Conservation (phyloP, 2,329 filamentous ascomycete genomes). For the Phyllachora maydis region DNA sequence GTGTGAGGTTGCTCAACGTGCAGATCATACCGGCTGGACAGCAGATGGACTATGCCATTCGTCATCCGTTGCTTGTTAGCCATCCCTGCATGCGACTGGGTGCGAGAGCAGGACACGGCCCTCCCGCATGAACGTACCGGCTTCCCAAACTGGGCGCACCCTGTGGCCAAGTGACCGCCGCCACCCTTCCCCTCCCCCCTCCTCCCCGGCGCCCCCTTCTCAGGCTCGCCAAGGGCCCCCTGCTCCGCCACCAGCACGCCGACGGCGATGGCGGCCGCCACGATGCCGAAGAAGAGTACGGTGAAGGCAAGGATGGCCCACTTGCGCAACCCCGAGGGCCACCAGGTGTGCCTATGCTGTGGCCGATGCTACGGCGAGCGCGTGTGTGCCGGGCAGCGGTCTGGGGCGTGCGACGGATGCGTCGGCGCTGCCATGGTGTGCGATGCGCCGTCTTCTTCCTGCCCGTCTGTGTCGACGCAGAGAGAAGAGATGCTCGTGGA, state of each 20-base stretch:
- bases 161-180: no score
- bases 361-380: not conserved
- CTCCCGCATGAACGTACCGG: no score
- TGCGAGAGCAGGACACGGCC: no score
- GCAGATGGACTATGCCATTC: not conserved
- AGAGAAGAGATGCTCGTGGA: no score
- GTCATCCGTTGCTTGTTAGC: no score
- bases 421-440: not conserved
- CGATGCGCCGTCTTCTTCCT: no score
- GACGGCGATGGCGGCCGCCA: not conserved
- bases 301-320: not conserved
- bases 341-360: not conserved
- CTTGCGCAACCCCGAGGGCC: not conserved
- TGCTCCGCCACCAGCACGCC: not conserved
- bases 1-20: not conserved
- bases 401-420: not conserved
- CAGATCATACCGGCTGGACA: not conserved
- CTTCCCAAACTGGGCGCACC: no score
- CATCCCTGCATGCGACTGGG: no score
- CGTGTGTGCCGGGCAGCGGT: constrained; percentile 1
- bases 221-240: not conserved
- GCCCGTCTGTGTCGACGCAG: no score
- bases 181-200: not conserved
- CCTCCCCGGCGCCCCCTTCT: not conserved
- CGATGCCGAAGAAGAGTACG: not conserved